These are phyloP conservation scores for Metschnikowia borealis DNA, from an alignment of 805 yeast genomes.

Conservation along the genomic window DNA sequence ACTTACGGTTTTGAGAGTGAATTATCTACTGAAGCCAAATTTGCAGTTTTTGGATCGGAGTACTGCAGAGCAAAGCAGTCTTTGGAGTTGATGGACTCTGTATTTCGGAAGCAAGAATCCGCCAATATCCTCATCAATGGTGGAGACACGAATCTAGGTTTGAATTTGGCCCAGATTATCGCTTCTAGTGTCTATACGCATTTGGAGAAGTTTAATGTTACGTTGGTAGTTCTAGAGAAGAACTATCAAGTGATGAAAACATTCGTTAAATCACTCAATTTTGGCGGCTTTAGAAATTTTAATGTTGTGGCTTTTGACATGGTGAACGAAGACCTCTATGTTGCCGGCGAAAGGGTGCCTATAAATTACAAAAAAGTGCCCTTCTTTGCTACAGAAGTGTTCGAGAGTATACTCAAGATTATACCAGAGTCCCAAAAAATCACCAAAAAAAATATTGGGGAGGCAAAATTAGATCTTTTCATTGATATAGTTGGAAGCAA, in stretches of 20 bases:
- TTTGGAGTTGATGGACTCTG: constrained; percentile 23
- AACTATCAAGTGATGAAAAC: constrained; percentile 18
- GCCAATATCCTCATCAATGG: constrained; percentile 40
- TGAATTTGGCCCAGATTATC: constrained; percentile 32
- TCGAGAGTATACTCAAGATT: constrained; percentile 29
- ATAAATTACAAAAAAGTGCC: constrained; percentile 36
- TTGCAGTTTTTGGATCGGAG: constrained; percentile 29
- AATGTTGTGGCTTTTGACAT: constrained; percentile 32
- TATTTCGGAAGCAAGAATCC: constrained; percentile 10
- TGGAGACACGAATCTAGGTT: constrained; percentile 38
- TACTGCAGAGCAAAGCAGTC: constrained; percentile 39
- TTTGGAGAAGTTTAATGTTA: constrained; percentile 25
- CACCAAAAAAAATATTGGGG: constrained; percentile 18
- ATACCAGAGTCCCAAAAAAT: constrained; percentile 21
- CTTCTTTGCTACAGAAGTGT: constrained; percentile 34
- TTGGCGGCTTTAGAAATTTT: constrained; percentile 20
- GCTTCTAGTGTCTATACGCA: constrained; percentile 25
- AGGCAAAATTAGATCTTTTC: constrained; percentile 32
- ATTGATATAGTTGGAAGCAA: constrained; percentile 40
- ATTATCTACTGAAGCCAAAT: constrained; percentile 31
- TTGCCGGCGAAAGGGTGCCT: constrained; percentile 33
- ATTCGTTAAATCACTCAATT: constrained; percentile 18
- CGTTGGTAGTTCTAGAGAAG: constrained; percentile 28
- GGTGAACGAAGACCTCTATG: constrained; percentile 30
- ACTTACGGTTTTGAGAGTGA: constrained; percentile 8